Percentiles rank a stretch among this genome's conserved stretches.
phyloP scores from a whole-genome alignment of 257 asterid genomes.

The Ligustrum vulgare region DNA sequence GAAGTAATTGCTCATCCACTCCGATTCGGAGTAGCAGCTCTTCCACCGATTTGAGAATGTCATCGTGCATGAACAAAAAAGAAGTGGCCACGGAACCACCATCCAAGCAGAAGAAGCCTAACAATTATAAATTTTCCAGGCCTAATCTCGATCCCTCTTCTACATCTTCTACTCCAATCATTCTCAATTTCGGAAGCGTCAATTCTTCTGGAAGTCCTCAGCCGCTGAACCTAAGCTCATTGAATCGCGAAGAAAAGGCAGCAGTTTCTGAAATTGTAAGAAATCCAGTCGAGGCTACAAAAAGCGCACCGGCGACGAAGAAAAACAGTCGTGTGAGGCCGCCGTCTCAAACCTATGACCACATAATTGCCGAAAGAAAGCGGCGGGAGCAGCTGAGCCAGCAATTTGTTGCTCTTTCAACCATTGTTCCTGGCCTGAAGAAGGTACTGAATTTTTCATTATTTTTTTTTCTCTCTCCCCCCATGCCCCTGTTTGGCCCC shows the following conservation, averaged over 20 bases:
- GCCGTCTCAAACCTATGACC: constrained; percentile 31
- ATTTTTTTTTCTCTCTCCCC: neutral
- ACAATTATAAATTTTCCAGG: neutral
- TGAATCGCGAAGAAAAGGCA: constrained; percentile 13
- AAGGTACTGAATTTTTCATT: constrained; percentile 22
- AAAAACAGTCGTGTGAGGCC: constrained; percentile 24
- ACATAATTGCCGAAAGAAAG: constrained; percentile 36
- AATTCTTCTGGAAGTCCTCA: constrained; percentile 2
- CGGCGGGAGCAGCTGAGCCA: constrained; percentile 35
- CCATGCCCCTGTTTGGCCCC: too few relatives aligned
- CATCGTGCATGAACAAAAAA: neutral
- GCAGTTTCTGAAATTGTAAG: neutral
- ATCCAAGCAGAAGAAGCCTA: neutral
- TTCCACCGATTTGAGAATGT: neutral
- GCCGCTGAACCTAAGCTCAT: neutral
- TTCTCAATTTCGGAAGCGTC: constrained; percentile 25
- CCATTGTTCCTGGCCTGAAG: constrained; percentile 37
- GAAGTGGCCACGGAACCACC: constrained; percentile 2
- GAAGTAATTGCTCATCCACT: constrained; percentile 5
- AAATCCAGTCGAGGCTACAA: neutral
- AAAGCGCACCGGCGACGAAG: neutral
- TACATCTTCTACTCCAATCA: constrained; percentile 15
- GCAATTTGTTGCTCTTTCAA: constrained; percentile 31
- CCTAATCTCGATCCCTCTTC: neutral
- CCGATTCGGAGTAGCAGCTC: neutral